Evolutionary conservation across 805 yeast genomes (phyloP).

Genomic region (Metschnikowia kofuensis): DNA sequence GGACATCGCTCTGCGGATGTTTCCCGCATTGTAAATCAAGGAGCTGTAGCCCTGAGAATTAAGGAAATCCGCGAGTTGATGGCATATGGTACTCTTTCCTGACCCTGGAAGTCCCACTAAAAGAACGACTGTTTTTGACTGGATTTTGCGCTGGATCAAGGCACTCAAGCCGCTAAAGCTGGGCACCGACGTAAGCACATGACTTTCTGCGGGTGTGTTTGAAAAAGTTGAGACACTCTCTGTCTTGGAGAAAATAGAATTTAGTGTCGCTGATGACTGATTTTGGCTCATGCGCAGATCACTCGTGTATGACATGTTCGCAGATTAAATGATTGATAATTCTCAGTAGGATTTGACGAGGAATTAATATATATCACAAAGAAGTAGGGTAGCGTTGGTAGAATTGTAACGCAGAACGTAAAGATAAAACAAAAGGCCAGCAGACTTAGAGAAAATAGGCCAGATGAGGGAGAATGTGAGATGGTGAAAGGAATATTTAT

Average conservation of each 20-base stretch:
- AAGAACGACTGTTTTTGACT: constrained; percentile 25
- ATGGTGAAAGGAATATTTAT: background rate
- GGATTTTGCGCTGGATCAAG: constrained; percentile 14
- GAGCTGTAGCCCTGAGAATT: constrained; percentile 10
- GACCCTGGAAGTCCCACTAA: constrained; percentile 43
- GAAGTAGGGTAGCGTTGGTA: background rate
- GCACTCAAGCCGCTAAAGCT: constrained; percentile 13
- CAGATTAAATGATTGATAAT: too few relatives aligned
- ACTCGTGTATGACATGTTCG: background rate
- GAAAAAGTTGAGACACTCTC: constrained; percentile 17
- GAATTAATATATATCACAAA: too few relatives aligned
- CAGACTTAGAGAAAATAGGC: too few relatives aligned
- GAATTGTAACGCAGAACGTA: background rate
- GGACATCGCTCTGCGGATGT: constrained; percentile 40
- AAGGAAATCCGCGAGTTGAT: constrained; percentile 26
- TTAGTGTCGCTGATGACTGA: constrained; percentile 26
- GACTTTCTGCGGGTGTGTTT: constrained; percentile 18
- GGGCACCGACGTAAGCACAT: constrained; percentile 9
- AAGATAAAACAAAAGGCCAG: too few relatives aligned
- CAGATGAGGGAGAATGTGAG: background rate
- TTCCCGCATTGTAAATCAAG: constrained; percentile 47
- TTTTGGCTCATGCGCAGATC: constrained; percentile 14
- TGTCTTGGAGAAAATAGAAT: constrained; percentile 25
- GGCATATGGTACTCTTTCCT: constrained; percentile 39
- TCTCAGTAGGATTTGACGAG: too few relatives aligned